These are phyloP conservation scores for Obelidium mucronatum DNA, from an alignment of 192 early-diverging fungal genomes.

Conservation along the genomic window DNA sequence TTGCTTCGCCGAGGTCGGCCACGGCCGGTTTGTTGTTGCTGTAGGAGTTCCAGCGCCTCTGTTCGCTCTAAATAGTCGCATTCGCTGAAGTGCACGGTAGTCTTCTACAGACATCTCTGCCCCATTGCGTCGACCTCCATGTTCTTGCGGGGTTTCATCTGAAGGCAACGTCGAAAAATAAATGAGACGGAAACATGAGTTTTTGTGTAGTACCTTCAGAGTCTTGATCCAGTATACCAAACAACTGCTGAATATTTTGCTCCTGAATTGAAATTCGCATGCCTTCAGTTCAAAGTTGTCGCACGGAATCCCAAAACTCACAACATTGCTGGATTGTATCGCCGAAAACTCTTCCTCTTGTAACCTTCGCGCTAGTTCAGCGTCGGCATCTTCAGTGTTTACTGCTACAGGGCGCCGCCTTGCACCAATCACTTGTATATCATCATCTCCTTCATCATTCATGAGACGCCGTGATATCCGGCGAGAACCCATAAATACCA, in stretches of 20 bases:
- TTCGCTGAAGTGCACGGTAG: not conserved
- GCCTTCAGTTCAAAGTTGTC: not conserved
- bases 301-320: too few species aligned
- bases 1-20: too few species aligned
- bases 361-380: slow-evolving; percentile 1
- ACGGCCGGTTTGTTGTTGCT: slow-evolving; percentile 1
- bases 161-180: not conserved
- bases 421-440: slow-evolving; percentile 1
- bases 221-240: not conserved
- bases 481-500: too few species aligned
- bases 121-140: too few species aligned
- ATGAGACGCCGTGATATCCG: not conserved
- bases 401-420: not conserved
- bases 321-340: slow-evolving; percentile 13
- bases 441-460: not conserved
- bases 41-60: not conserved
- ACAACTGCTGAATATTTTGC: slow-evolving; percentile 3
- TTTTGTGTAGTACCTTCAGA: not conserved
- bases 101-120: too few species aligned
- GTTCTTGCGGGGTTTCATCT: too few species aligned
- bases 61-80: not conserved
- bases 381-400: slow-evolving; percentile 5
- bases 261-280: not conserved
- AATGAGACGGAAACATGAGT: not conserved
- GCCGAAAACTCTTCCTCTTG: slow-evolving; percentile 23